Evolutionary conservation across 1,284 basidiomycete species (phyloP), one percentile per base, ranked within the genome.

Genomic region (Sutorius eximius): DNA sequence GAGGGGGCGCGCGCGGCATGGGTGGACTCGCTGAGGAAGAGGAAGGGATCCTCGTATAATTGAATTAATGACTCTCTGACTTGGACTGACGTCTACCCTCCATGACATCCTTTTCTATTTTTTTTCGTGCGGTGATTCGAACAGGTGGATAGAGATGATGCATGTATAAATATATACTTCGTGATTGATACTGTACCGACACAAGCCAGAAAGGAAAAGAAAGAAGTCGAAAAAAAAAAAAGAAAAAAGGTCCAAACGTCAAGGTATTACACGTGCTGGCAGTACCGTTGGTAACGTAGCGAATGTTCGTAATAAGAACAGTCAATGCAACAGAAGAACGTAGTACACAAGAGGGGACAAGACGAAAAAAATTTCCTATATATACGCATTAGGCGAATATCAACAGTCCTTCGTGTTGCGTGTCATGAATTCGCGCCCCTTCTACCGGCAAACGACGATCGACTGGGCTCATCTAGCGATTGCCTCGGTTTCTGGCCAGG

Each of bases 1-100:
- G 89, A 0, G 88, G 87, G 5, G 67, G 68, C 44, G 71, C 73
- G 2, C 69, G 70, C 34, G 71, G 67, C 32, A 62, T 73, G 38
- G 61, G 43, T 16, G 53, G 45, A 27, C 11, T 42, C 13, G 46
- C 53, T 3, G 56, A 63, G 15, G 67, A 68, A 24, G 65, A 64
- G 27, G 66, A 68, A 10, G 69, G 67, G 20, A 30, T 68, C 33
- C 69, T 68, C 46, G 55, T 71, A 30, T 71, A 45, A 63, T 3
- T 22, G 24, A 27, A 27, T 5, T 27, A 22, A 20, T 12, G 36
- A 2, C 8, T 12, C 8, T 27, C 18, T 40, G 45, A 18, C 16
- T 5, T 32, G 4, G 16, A 12, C 13, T 1, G 16, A 27, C 5
- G 24, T 3, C 36, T 40, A 8, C 20, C 20, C 18, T 20, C 7